Evolutionary conservation across 2,329 filamentous ascomycete species (phyloP).

Genomic region (Penicillium sp.): DNA sequence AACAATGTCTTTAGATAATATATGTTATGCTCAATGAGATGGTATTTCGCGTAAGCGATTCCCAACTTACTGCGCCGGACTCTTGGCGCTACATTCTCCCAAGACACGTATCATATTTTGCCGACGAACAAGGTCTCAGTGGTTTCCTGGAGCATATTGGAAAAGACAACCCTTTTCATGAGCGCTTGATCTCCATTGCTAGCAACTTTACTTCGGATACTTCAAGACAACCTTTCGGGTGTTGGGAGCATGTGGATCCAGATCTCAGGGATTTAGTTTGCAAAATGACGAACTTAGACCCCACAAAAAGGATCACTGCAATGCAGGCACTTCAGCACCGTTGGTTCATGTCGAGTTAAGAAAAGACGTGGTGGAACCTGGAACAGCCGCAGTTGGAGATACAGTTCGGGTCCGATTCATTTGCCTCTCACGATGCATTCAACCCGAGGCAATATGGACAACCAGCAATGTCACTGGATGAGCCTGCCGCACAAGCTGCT

Average conservation of each 20-base stretch:
- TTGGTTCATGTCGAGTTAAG: conserved; percentile 21
- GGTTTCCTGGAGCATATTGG: conserved; percentile 44
- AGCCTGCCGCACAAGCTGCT: too few species aligned
- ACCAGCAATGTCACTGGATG: too few species aligned
- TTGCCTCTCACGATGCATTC: too few species aligned
- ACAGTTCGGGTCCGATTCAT: too few species aligned
- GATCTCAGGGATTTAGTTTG: conserved; percentile 29
- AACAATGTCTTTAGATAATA: not conserved
- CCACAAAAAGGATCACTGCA: conserved; percentile 27
- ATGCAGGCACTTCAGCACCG: conserved; percentile 32
- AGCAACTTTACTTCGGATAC: too few species aligned
- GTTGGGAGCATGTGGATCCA: conserved; percentile 41
- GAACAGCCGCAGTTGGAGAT: too few species aligned
- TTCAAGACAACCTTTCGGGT: conserved; percentile 41
- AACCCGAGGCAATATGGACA: too few species aligned
- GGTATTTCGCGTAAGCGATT: not conserved
- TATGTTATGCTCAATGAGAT: not conserved
- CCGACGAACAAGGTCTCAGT: conserved; percentile 31
- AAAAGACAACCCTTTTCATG: conserved; percentile 38
- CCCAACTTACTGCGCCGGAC: not conserved
- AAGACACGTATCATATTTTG: conserved; percentile 43
- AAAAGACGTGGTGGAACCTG: too few species aligned
- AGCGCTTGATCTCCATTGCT: conserved; percentile 38
- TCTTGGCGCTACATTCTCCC: not conserved
- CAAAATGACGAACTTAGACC: conserved; percentile 34